These are phyloP conservation scores for Geosmithia morbida DNA, from an alignment of 2,329 filamentous ascomycete species.

Conservation along the genomic window DNA sequence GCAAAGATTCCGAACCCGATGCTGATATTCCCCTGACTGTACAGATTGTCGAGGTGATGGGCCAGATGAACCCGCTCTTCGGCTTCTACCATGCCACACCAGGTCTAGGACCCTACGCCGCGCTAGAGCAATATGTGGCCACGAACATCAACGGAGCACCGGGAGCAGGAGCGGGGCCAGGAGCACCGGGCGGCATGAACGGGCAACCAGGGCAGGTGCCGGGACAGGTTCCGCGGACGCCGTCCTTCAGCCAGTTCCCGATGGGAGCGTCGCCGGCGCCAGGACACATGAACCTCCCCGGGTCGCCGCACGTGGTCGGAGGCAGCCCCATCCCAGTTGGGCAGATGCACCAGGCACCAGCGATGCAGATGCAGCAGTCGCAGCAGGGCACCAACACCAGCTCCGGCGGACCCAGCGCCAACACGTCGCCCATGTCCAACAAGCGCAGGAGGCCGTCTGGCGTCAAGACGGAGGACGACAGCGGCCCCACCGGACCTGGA, in stretches of 20 bases:
- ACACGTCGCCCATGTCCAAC: slow-evolving; percentile 48
- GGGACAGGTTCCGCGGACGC: slow-evolving; percentile 35
- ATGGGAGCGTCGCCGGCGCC: slow-evolving; percentile 46
- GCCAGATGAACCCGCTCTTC: slow-evolving; percentile 52
- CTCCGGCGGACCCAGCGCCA: slow-evolving; percentile 42
- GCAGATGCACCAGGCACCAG: slow-evolving; percentile 43
- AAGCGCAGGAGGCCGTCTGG: slow-evolving; percentile 43
- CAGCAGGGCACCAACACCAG: slow-evolving; percentile 54
- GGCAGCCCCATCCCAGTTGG: slow-evolving; percentile 44
- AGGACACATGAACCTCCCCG: slow-evolving; percentile 45
- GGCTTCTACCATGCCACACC: slow-evolving; percentile 40
- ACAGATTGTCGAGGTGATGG: slow-evolving; percentile 51
- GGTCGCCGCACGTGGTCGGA: slow-evolving; percentile 41
- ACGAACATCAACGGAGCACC: slow-evolving; percentile 27
- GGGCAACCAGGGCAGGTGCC: slow-evolving; percentile 20
- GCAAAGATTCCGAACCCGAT: background rate
- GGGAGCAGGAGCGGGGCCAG: slow-evolving; percentile 2
- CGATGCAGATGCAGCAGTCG: slow-evolving; percentile 53
- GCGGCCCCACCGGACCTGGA: slow-evolving; percentile 20
- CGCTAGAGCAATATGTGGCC: slow-evolving; percentile 45
- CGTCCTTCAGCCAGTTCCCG: slow-evolving; percentile 40
- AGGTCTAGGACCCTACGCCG: slow-evolving; percentile 37
- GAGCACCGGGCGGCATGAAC: slow-evolving; percentile 22
- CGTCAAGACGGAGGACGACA: slow-evolving; percentile 43
- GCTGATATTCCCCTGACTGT: background rate